phyloP scores from a whole-genome alignment of 345 rosid genomes.

The Sonneratia alba region DNA sequence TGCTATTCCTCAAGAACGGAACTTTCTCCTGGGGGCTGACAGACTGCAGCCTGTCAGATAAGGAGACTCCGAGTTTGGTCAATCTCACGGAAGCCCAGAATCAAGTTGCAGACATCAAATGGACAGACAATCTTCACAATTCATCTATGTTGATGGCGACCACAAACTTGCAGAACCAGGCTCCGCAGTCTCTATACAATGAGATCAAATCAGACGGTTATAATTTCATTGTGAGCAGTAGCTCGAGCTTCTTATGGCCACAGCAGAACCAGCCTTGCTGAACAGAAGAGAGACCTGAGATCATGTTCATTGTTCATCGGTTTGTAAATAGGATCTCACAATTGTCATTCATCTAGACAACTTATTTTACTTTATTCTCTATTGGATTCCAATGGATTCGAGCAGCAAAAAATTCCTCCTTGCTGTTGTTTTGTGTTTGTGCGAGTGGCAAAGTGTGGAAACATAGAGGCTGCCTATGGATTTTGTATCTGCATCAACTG shows the following conservation, averaged over 20 bases:
- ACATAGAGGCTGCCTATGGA: neutral
- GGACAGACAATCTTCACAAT: conserved; percentile 2
- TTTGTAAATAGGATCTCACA: neutral
- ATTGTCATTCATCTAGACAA: neutral
- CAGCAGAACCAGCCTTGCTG: conserved; percentile 12
- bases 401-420: neutral
- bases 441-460: neutral
- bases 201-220: conserved; percentile 11
- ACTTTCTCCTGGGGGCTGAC: conserved; percentile 12
- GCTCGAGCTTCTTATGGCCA: conserved; percentile 10
- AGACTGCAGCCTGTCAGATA: conserved; percentile 2
- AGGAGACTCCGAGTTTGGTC: neutral
- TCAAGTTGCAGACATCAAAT: conserved; percentile 5
- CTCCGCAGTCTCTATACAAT: conserved; percentile 7
- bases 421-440: neutral
- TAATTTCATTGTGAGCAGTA: conserved; percentile 1
- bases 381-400: neutral
- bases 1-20: conserved; percentile 5
- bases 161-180: conserved; percentile 1
- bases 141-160: neutral
- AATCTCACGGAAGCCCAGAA: neutral
- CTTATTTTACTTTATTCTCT: neutral
- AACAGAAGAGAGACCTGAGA: neutral
- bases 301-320: neutral
- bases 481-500: neutral